Evolutionary conservation across 2,329 filamentous ascomycete genomes (phyloP).

Genomic region (Stagonosporopsis tanaceti): DNA sequence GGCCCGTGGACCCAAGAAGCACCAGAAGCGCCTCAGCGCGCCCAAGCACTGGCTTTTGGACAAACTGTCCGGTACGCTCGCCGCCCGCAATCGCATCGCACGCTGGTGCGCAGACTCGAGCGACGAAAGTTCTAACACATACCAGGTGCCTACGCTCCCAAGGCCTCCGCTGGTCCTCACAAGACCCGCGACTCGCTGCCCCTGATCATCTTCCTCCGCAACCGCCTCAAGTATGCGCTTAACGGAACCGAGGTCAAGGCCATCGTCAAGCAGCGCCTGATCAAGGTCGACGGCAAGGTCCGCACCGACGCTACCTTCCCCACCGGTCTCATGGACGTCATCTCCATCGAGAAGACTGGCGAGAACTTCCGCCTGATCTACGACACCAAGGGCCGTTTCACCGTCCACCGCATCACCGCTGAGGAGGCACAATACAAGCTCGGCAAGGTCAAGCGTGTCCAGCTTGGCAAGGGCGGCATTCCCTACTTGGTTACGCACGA

Average conservation of each 20-base stretch:
- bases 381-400: constrained; percentile 99
- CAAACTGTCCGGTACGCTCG: constrained; percentile 83
- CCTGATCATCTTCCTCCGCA: constrained; percentile 82
- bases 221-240: constrained; percentile 98
- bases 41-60: constrained; percentile 99
- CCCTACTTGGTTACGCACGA: constrained; percentile 99
- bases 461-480: constrained; percentile 99
- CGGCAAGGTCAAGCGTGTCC: constrained; percentile 99
- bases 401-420: constrained; percentile 97
- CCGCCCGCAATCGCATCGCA: constrained; percentile 59
- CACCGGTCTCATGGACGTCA: constrained; percentile 99
- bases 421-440: constrained; percentile 99
- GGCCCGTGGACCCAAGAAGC: constrained; percentile 86
- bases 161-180: constrained; percentile 87
- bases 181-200: constrained; percentile 99
- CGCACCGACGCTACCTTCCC: constrained; percentile 98
- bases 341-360: constrained; percentile 99
- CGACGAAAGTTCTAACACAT: constrained; percentile 29
- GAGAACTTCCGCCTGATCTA: constrained; percentile 99
- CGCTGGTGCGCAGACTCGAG: constrained; percentile 15
- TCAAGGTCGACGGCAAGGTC: constrained; percentile 99
- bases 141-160: constrained; percentile 65
- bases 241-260: constrained; percentile 97
- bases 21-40: constrained; percentile 99
- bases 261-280: constrained; percentile 98